A percentile compares a stretch with the other conserved stretches of the same genome.
Evolutionary conservation across 805 yeast genomes (phyloP).

Genomic region (Yarrowia sp.): DNA sequence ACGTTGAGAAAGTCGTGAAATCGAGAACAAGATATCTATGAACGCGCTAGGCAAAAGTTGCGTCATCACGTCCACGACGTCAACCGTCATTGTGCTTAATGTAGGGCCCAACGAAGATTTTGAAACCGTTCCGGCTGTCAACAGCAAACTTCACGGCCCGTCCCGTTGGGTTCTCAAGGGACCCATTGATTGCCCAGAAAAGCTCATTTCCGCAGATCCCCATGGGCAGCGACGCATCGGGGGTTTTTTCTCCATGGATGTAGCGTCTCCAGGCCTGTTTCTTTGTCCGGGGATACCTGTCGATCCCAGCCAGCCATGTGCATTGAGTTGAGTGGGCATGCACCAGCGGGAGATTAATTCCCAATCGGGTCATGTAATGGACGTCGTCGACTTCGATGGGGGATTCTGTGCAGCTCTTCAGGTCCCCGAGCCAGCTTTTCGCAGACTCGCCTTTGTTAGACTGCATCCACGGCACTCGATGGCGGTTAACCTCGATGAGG

Average conservation of each 20-base stretch:
- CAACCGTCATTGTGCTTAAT: neutral
- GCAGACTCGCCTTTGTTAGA: neutral
- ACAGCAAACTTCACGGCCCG: neutral
- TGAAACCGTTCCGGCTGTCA: too few species aligned
- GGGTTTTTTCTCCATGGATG: neutral
- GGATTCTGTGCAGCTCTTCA: constrained; percentile 1
- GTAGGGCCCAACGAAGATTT: too few species aligned
- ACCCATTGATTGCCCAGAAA: neutral
- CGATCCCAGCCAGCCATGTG: constrained; percentile 11
- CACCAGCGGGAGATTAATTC: neutral
- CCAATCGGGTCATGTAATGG: neutral
- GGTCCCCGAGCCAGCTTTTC: neutral
- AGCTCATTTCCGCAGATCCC: neutral
- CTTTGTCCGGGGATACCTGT: neutral
- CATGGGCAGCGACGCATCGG: neutral
- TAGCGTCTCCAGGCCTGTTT: neutral
- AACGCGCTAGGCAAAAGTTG: too few species aligned
- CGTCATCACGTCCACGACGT: too few species aligned
- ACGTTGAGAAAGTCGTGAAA: too few species aligned
- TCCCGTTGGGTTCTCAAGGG: neutral
- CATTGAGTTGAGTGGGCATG: neutral
- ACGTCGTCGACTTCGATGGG: neutral
- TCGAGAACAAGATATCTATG: too few species aligned
- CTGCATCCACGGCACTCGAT: neutral
- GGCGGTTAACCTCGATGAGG: too few species aligned